Evolutionary conservation across 345 rosid genomes (phyloP), one percentile per base, ranked within the genome.

Genomic region (Gossypioides kirkii): DNA sequence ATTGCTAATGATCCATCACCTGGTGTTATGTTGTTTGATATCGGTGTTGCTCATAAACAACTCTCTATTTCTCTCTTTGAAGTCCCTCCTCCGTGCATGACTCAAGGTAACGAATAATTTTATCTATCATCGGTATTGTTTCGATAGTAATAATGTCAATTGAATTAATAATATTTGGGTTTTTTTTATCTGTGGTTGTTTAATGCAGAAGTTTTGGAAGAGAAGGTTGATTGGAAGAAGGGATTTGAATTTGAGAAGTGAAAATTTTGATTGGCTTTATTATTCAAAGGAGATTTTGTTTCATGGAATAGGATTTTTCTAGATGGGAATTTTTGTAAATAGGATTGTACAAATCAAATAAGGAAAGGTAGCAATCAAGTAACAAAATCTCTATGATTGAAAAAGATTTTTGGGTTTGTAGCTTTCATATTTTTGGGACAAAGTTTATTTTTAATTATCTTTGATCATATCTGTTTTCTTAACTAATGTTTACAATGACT

Each of bases 51-150:
- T 86, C 85, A 80, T 77, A 91, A 91, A 59, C 92, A 88, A 69
- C 88, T 91, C 50, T 90, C 98, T 74, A 82, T 88, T 50, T 88
- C 96, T 81, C 88, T 93, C 53, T 93, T 93, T 76, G 97, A 93
- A 89, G 88, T 84, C 58, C 98, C 98, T 72, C 97, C 97, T 53
- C 81, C 82, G 75, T 93, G 98, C 81, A 85, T 85, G 74, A 87
- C 86, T 64, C 86, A 74, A 76, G 89, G 90, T 88, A 63, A 12
- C 50, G 0, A 1, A 53, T n/a, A 17, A 14, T 50, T 50, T 50
- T 7, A 17, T 16, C 3, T 1, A 2, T n/a, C 6, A 7, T n/a
- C 17, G 6, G 0, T n/a, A 32, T 32, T 32, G 7, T 32, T 32
- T 32, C 38, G 1, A 1, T 32, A 32, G 38, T 5, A 32, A 32